Conservation (phyloP, 257 asterid genomes). For the Petunia secreta region DNA sequence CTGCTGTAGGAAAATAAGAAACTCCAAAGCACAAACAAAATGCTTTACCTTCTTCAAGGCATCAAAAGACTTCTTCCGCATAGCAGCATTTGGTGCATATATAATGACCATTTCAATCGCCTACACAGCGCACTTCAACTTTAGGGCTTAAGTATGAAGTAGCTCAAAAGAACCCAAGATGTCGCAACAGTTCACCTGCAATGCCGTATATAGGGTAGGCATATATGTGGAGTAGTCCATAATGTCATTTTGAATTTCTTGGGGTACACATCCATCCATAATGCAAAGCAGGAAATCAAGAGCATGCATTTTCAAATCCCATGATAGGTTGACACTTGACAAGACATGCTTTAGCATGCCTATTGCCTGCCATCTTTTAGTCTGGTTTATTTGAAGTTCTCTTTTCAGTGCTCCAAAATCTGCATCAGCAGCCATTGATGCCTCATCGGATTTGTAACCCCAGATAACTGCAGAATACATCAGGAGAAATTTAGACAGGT, state of each 20-base stretch:
- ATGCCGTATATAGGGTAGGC: slow-evolving; percentile 59
- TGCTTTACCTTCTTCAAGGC: slow-evolving; percentile 62
- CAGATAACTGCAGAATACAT: slow-evolving; percentile 67
- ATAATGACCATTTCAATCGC: slow-evolving; percentile 75
- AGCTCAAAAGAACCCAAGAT: slow-evolving; percentile 29
- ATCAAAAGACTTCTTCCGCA: slow-evolving; percentile 68
- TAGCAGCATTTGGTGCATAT: slow-evolving; percentile 64
- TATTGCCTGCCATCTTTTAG: slow-evolving; percentile 78
- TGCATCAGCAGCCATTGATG: slow-evolving; percentile 61
- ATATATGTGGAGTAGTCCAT: slow-evolving; percentile 50
- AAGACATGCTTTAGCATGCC: slow-evolving; percentile 70
- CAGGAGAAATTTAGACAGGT: slow-evolving; percentile 27
- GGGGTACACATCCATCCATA: slow-evolving; percentile 54
- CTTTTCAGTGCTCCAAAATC: slow-evolving; percentile 52
- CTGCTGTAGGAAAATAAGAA: background rate
- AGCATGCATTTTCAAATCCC: slow-evolving; percentile 66
- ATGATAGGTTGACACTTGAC: slow-evolving; percentile 50
- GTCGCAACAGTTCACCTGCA: slow-evolving; percentile 57
- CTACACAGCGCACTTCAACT: slow-evolving; percentile 41
- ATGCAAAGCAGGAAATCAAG: slow-evolving; percentile 61
- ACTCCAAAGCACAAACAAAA: slow-evolving; percentile 30
- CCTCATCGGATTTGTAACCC: slow-evolving; percentile 68
- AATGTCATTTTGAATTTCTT: slow-evolving; percentile 35
- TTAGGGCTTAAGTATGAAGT: slow-evolving; percentile 27
- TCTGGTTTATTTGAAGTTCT: slow-evolving; percentile 70